phyloP scores from a whole-genome alignment of 441 rosid species.

The Cnidoscolus chayamansa region DNA sequence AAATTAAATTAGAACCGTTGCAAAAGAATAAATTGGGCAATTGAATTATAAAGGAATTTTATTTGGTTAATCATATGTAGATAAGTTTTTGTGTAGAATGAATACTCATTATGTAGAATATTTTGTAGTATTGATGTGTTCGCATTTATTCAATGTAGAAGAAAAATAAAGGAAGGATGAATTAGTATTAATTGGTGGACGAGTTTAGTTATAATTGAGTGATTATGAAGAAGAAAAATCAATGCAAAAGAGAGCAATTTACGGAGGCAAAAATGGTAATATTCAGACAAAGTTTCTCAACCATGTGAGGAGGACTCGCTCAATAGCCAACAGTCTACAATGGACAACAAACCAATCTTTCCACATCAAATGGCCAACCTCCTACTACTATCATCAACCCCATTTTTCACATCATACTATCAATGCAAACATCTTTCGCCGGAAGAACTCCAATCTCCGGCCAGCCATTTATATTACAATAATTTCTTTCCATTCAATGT shows the following conservation, averaged over 20 bases:
- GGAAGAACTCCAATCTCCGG: slow-evolving; percentile 48
- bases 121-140: too few relatives aligned
- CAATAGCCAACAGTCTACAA: slow-evolving; percentile 32
- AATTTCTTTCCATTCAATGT: slow-evolving; percentile 31
- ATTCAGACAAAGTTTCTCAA: slow-evolving; percentile 28
- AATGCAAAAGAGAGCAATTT: slow-evolving; percentile 18
- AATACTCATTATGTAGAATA: too few relatives aligned
- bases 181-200: neutral
- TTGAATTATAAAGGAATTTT: too few relatives aligned
- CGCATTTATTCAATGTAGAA: neutral
- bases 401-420: slow-evolving; percentile 1
- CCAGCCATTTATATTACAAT: slow-evolving; percentile 19
- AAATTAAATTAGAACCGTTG: too few relatives aligned
- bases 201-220: too few relatives aligned
- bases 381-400: slow-evolving; percentile 31
- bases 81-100: too few relatives aligned
- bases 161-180: neutral
- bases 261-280: slow-evolving; percentile 9
- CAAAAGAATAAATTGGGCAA: too few relatives aligned
- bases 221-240: neutral
- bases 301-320: slow-evolving; percentile 47
- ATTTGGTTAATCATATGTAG: too few relatives aligned
- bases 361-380: slow-evolving; percentile 23
- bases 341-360: slow-evolving; percentile 25
- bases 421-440: slow-evolving; percentile 40